These are phyloP conservation scores for Plasmodium gonderi DNA, from an alignment of 169 alveolate species.

Conservation along the genomic window DNA sequence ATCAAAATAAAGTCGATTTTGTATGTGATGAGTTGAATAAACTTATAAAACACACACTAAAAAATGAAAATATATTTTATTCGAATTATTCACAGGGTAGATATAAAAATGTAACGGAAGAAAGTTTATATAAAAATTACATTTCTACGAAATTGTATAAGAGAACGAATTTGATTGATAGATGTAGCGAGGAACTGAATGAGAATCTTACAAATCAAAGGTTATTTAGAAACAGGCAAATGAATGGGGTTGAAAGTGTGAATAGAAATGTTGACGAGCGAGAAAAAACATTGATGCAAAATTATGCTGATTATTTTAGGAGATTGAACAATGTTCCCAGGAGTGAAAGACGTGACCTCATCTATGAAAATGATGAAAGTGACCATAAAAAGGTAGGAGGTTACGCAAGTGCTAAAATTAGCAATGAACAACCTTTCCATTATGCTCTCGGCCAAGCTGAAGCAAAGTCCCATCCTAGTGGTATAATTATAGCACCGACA, in stretches of 20 bases:
- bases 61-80: constrained; percentile 32
- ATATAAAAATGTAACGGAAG: constrained; percentile 35
- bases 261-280: not conserved
- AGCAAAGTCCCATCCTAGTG: too few relatives aligned
- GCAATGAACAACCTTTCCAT: too few relatives aligned
- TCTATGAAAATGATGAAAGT: not conserved
- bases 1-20: constrained; percentile 39
- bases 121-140: constrained; percentile 49
- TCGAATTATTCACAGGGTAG: not conserved
- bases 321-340: constrained; percentile 3
- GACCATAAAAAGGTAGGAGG: not conserved
- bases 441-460: too few relatives aligned
- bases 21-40: constrained; percentile 54
- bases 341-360: too few relatives aligned
- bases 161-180: not conserved
- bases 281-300: constrained; percentile 4
- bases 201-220: not conserved
- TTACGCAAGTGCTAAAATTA: not conserved
- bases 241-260: not conserved
- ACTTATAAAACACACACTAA: constrained; percentile 27
- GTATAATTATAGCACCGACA: too few relatives aligned
- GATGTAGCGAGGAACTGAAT: not conserved
- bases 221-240: not conserved
- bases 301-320: constrained; percentile 33
- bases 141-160: constrained; percentile 53